These are phyloP conservation scores for Brassica carinata DNA, from an alignment of 345 rosid genomes.

Conservation along the genomic window DNA sequence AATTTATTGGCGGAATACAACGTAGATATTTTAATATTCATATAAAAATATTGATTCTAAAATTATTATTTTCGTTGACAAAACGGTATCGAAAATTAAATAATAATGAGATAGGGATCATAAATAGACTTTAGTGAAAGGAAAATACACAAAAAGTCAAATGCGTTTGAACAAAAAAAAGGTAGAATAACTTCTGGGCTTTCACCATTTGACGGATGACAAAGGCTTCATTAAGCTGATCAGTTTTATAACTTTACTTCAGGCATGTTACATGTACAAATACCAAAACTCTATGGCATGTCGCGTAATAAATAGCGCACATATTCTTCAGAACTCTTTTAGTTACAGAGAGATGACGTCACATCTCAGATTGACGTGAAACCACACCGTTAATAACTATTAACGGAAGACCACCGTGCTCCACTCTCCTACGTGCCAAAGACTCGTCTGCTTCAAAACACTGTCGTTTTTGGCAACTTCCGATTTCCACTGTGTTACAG, in stretches of 20 bases:
- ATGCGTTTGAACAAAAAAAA: not conserved
- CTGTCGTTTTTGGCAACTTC: not conserved
- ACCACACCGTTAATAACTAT: constrained; percentile 2
- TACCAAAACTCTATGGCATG: not conserved
- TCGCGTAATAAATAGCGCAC: not conserved
- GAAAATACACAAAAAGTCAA: not conserved
- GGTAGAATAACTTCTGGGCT: not conserved
- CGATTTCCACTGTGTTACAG: not conserved
- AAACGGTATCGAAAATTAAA: not conserved
- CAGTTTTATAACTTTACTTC: not conserved
- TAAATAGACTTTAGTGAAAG: not conserved
- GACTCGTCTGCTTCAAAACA: constrained; percentile 17
- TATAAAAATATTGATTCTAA: not conserved
- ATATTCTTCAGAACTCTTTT: not conserved
- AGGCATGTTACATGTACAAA: not conserved
- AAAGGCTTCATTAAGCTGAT: not conserved
- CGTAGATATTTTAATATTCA: not conserved
- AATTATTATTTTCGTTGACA: not conserved
- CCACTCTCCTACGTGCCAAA: constrained; percentile 19
- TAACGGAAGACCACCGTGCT: constrained; percentile 9
- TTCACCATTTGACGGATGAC: not conserved
- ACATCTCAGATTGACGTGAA: not conserved
- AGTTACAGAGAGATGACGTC: not conserved
- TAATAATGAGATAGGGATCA: not conserved
- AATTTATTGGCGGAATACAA: not conserved